Evolutionary conservation across 805 yeast species (phyloP).

Genomic region (Metschnikowia kunwiensis): DNA sequence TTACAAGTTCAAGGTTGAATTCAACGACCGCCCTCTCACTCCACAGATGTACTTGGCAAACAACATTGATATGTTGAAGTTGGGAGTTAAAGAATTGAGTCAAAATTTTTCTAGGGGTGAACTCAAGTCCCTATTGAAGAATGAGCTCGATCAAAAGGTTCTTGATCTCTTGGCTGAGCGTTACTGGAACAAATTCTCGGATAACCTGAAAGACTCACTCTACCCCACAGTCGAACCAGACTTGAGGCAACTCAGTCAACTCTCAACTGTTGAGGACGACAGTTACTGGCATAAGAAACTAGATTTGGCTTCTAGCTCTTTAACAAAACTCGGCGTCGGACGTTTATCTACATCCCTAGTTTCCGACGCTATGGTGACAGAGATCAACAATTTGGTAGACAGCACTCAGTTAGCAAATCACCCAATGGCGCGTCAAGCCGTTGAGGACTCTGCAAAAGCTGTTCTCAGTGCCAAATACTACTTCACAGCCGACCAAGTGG

Average conservation of each 20-base stretch:
- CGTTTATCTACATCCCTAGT: slow-evolving; percentile 80
- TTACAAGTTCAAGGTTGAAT: slow-evolving; percentile 92
- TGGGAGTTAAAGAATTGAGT: slow-evolving; percentile 83
- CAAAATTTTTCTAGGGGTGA: slow-evolving; percentile 80
- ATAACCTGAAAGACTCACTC: slow-evolving; percentile 13
- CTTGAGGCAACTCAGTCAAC: slow-evolving; percentile 52
- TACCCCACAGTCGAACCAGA: slow-evolving; percentile 41
- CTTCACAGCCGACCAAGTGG: slow-evolving; percentile 97
- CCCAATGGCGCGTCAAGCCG: slow-evolving; percentile 79
- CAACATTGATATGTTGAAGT: slow-evolving; percentile 81
- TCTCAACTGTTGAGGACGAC: slow-evolving; percentile 55
- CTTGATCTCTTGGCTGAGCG: slow-evolving; percentile 82
- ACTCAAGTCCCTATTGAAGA: slow-evolving; percentile 70
- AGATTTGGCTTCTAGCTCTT: slow-evolving; percentile 75
- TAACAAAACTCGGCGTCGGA: slow-evolving; percentile 93
- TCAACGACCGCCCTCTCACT: slow-evolving; percentile 89
- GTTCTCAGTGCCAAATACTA: slow-evolving; percentile 77
- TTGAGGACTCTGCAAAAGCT: slow-evolving; percentile 77
- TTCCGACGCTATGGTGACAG: slow-evolving; percentile 74
- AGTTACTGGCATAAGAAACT: slow-evolving; percentile 84
- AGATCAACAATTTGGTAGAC: slow-evolving; percentile 69
- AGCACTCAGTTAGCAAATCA: slow-evolving; percentile 77
- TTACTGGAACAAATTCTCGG: slow-evolving; percentile 79
- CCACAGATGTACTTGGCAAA: slow-evolving; percentile 93
- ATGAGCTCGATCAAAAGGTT: slow-evolving; percentile 85